These are phyloP conservation scores for Echium plantagineum DNA, from an alignment of 257 asterid genomes.

Conservation along the genomic window DNA sequence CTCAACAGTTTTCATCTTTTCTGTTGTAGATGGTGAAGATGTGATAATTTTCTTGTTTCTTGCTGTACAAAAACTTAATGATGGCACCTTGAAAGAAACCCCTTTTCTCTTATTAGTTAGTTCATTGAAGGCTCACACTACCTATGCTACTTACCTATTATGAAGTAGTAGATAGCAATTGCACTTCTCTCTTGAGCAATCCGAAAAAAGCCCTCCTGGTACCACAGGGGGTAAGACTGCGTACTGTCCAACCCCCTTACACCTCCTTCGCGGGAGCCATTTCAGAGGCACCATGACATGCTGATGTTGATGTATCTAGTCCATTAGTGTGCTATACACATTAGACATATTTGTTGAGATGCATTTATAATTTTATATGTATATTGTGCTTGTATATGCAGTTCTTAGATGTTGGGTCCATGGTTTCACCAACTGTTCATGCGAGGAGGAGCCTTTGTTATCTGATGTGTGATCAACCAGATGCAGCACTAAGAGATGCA, in stretches of 20 bases:
- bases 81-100: not conserved
- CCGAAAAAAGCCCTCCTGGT: too few species aligned
- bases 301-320: not conserved
- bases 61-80: not conserved
- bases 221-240: too few species aligned
- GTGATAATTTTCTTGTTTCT: too few species aligned
- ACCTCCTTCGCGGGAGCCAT: too few species aligned
- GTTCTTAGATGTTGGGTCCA: slow-evolving; percentile 95
- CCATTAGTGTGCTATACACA: not conserved
- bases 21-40: too few species aligned
- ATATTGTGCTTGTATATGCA: slow-evolving; percentile 17
- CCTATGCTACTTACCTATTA: too few species aligned
- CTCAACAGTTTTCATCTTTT: too few species aligned
- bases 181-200: too few species aligned
- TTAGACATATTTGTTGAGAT: not conserved
- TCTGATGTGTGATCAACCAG: slow-evolving; percentile 94
- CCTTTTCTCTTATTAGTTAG: not conserved
- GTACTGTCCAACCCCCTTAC: too few species aligned
- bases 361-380: not conserved
- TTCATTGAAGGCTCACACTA: not conserved
- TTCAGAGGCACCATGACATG: too few species aligned
- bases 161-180: too few species aligned
- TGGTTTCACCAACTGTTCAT: slow-evolving; percentile 93
- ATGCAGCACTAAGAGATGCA: slow-evolving; percentile 93
- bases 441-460: slow-evolving; percentile 84